A percentile compares a stretch with the other conserved stretches of the same genome.
Evolutionary conservation across 768 basidiomycete genomes (phyloP).

Genomic region (Amanita rimosa): DNA sequence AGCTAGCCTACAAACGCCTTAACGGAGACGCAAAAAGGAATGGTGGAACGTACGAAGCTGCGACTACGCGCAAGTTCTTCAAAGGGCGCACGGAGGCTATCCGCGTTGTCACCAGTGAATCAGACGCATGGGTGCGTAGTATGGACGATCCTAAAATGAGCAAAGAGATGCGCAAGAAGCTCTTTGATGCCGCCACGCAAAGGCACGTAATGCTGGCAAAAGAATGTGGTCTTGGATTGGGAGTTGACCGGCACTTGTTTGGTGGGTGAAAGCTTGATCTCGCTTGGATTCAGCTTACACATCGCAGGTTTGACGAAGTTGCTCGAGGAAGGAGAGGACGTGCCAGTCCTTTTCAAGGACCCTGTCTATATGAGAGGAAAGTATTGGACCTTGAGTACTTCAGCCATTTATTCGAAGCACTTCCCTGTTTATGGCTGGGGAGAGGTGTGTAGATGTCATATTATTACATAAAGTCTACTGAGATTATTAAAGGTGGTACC

Average conservation of each 20-base stretch:
- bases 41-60: conserved; percentile 90
- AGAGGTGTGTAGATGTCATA: conserved; percentile 33
- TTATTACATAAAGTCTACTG: background rate
- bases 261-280: conserved; percentile 31
- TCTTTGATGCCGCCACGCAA: conserved; percentile 52
- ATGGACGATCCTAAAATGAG: conserved; percentile 48
- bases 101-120: conserved; percentile 66
- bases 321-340: conserved; percentile 45
- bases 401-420: conserved; percentile 78
- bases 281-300: background rate
- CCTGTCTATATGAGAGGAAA: conserved; percentile 61
- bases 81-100: conserved; percentile 95
- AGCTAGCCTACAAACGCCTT: conserved; percentile 77
- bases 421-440: conserved; percentile 90
- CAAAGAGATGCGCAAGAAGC: conserved; percentile 30
- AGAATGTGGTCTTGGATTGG: conserved; percentile 53
- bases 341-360: conserved; percentile 68
- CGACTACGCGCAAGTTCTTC: conserved; percentile 78
- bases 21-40: conserved; percentile 38
- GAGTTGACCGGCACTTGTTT: conserved; percentile 82
- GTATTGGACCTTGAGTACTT: conserved; percentile 86
- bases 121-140: conserved; percentile 63
- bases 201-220: conserved; percentile 59
- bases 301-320: conserved; percentile 58
- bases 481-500: conserved; percentile 54